phyloP scores from a whole-genome alignment of 495 filamentous ascomycete genomes.

The Aspergillus homomorphus region DNA sequence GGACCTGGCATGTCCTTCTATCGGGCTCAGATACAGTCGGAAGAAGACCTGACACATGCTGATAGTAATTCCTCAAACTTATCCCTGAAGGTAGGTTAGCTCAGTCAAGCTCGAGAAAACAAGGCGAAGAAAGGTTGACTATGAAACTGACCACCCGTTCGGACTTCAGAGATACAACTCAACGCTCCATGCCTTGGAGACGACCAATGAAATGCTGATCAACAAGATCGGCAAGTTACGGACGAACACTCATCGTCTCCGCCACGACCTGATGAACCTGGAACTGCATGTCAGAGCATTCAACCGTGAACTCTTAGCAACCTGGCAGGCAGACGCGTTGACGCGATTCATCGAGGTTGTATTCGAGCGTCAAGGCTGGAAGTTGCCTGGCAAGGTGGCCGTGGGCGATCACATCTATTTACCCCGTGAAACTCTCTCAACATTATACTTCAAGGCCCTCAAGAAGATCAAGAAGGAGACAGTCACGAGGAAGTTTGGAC shows the following conservation, averaged over 20 bases:
- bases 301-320: constrained; percentile 29
- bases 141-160: background rate
- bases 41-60: background rate
- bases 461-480: constrained; percentile 24
- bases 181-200: constrained; percentile 21
- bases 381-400: constrained; percentile 22
- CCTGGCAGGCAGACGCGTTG: constrained; percentile 40
- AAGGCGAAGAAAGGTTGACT: too few species aligned
- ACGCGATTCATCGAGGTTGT: constrained; percentile 41
- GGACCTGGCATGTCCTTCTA: constrained; percentile 30
- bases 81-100: constrained; percentile 14
- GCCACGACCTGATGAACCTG: constrained; percentile 28
- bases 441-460: constrained; percentile 29
- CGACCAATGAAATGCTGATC: constrained; percentile 27
- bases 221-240: constrained; percentile 22
- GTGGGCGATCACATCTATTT: constrained; percentile 16
- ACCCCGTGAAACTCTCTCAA: constrained; percentile 23
- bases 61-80: background rate
- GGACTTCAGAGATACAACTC: constrained; percentile 15
- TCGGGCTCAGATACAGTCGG: constrained; percentile 11
- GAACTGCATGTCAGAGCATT: constrained; percentile 30
- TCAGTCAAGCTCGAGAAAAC: background rate
- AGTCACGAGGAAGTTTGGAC: constrained; percentile 25
- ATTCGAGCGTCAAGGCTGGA: constrained; percentile 25
- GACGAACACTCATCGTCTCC: constrained; percentile 21